phyloP scores from a whole-genome alignment of 805 yeast species.

The Tetrapisispora pingtungensis region DNA sequence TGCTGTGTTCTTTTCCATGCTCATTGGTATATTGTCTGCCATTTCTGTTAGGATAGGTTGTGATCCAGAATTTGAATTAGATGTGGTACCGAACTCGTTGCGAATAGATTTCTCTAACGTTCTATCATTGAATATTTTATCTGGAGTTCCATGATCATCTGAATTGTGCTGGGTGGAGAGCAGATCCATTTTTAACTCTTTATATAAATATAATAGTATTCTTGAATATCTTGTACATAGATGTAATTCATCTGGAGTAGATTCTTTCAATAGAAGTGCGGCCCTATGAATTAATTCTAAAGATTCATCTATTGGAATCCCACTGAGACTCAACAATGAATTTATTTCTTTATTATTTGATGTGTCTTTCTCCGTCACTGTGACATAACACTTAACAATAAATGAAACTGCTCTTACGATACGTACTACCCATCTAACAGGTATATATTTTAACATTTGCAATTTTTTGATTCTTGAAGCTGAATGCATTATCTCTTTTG shows the following conservation, averaged over 20 bases:
- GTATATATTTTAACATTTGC: slow-evolving; percentile 62
- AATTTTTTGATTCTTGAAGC: slow-evolving; percentile 60
- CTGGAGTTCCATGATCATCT: background rate
- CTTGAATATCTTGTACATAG: slow-evolving; percentile 71
- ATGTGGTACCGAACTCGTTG: background rate
- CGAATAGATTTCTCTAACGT: background rate
- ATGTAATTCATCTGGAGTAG: slow-evolving; percentile 85
- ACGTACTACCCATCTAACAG: slow-evolving; percentile 85
- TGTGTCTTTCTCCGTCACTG: slow-evolving; percentile 36
- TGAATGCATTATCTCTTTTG: slow-evolving; percentile 64
- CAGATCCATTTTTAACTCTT: slow-evolving; percentile 53
- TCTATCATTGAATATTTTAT: background rate
- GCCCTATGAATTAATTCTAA: slow-evolving; percentile 57
- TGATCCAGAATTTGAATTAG: background rate
- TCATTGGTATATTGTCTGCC: background rate
- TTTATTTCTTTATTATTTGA: slow-evolving; percentile 32
- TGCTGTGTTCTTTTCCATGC: background rate
- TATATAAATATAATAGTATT: slow-evolving; percentile 62
- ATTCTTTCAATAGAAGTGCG: slow-evolving; percentile 64
- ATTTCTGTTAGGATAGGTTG: background rate
- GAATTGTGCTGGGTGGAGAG: background rate
- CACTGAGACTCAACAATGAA: slow-evolving; percentile 46
- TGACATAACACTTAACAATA: slow-evolving; percentile 73
- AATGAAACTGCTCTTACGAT: slow-evolving; percentile 84
- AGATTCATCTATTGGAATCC: slow-evolving; percentile 63